These are phyloP conservation scores for Colletotrichum musicola DNA, from an alignment of 2,329 filamentous ascomycete genomes.

Conservation along the genomic window DNA sequence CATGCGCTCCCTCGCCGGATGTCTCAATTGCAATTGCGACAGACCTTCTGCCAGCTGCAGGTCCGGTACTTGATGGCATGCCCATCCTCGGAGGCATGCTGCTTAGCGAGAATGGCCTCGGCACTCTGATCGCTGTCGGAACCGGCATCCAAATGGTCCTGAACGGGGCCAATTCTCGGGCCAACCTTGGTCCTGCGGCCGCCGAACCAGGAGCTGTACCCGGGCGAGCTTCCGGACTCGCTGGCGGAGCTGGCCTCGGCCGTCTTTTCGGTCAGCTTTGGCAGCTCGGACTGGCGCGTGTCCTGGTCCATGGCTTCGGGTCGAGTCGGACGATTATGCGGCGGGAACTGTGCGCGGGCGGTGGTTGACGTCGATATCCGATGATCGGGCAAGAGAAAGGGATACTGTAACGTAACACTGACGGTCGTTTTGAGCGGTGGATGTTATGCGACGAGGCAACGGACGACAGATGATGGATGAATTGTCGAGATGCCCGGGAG, in stretches of 20 bases:
- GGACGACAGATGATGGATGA: conserved; percentile 3
- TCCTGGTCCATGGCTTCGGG: conserved; percentile 27
- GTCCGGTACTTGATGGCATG: conserved; percentile 92
- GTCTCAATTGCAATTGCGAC: neutral
- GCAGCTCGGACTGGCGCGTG: conserved; percentile 10
- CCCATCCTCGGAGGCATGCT: conserved; percentile 81
- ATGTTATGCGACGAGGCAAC: conserved; percentile 18
- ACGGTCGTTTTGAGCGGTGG: conserved; percentile 3
- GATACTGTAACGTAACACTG: neutral
- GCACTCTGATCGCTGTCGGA: conserved; percentile 61
- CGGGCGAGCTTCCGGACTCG: conserved; percentile 32
- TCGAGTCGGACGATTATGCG: too few relatives aligned
- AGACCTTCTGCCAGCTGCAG: conserved; percentile 86
- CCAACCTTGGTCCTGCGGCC: conserved; percentile 58
- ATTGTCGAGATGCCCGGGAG: neutral
- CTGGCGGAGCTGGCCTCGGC: conserved; percentile 22
- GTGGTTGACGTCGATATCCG: neutral
- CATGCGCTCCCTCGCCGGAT: neutral
- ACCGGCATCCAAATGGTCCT: conserved; percentile 46
- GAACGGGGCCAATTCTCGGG: conserved; percentile 64
- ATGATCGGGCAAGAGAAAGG: neutral
- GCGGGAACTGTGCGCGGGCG: too few relatives aligned
- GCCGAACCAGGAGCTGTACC: conserved; percentile 48
- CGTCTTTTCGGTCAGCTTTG: neutral
- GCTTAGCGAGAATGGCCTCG: conserved; percentile 67